Conservation (phyloP, 78 protist species). For the Dictyostelium intermedium region DNA sequence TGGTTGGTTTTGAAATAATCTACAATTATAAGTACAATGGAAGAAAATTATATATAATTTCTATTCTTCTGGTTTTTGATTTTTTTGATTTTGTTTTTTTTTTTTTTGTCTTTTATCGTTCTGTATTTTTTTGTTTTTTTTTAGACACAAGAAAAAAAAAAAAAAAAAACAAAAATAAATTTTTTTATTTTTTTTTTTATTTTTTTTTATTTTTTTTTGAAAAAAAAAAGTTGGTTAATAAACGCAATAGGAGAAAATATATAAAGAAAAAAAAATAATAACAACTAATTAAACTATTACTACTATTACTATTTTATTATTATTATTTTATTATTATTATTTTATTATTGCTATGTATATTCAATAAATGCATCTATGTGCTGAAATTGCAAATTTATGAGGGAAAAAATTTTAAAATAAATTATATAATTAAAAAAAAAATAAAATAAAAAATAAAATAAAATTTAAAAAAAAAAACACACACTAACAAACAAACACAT, state of each 20-base stretch:
- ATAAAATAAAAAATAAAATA: too few species aligned
- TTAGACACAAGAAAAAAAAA: not conserved
- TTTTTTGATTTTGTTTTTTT: not conserved
- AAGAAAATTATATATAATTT: not conserved
- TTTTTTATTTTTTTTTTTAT: not conserved
- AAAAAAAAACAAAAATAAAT: not conserved
- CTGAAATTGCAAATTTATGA: not conserved
- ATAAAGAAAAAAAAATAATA: too few species aligned
- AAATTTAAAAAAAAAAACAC: not conserved
- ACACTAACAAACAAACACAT: not conserved
- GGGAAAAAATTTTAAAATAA: not conserved
- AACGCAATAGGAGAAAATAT: not conserved
- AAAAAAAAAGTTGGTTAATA: not conserved
- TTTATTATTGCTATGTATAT: not conserved
- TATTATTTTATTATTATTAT: too few species aligned
- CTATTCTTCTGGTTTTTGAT: not conserved
- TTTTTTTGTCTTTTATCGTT: not conserved
- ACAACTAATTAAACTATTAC: too few species aligned
- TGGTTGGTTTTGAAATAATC: not conserved
- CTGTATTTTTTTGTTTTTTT: not conserved
- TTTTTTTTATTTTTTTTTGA: too few species aligned
- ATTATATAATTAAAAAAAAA: too few species aligned
- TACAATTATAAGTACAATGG: not conserved
- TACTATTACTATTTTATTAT: too few species aligned
- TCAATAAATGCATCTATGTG: not conserved